Base-by-base conservation (phyloP, 2,329 filamentous ascomycete genomes). In the Fusarium concolor region DNA sequence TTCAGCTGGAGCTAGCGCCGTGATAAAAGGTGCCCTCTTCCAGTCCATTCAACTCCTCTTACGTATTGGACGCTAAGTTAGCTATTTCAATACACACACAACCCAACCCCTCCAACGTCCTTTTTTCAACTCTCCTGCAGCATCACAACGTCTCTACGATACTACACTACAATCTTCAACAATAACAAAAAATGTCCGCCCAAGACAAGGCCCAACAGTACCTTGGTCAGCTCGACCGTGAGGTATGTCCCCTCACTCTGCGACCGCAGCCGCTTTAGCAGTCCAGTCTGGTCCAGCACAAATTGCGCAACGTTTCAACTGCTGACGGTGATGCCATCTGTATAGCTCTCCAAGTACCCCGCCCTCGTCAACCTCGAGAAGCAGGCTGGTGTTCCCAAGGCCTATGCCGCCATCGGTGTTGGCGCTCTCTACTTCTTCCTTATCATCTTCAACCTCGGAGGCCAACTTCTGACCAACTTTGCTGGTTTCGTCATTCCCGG, bases 381-480 rank as follows among this genome's bases (percentile, higher is more conserved):
- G 86, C 89, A 92, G 81, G 91, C 90, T 70, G 89, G 87, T 60
- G 87, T 96, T 50, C 93, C 93, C 78, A 96, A 96, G 86, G 90
- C 92, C 76, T 96, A 96, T 79, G 90, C 89, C 71, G 86, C 92
- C 77, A 89, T 95, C 74, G 93, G 92, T 74, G 77, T 93, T 60
- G 90, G 81, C 63, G 89, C 89, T 51, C 87, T 94, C 71, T 96
- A 96, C 86, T 93, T 96, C 84, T 93, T 95, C 85, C 88, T 96
- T 74, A 92, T 96, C 82, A 89, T 96, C 84, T 94, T 96, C 86
- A 96, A 96, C 87, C 91, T 96, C 70, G 93, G 91, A 69, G 92
- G 93, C 74, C 92, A 94, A 82, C 91, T 96, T 77, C 85, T 96
- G 73, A 94, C 93, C 82, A 96, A 96, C 84, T 82, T 94, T 71